Conservation (phyloP, 129 eudicot species). For the Tanacetum coccineum region DNA sequence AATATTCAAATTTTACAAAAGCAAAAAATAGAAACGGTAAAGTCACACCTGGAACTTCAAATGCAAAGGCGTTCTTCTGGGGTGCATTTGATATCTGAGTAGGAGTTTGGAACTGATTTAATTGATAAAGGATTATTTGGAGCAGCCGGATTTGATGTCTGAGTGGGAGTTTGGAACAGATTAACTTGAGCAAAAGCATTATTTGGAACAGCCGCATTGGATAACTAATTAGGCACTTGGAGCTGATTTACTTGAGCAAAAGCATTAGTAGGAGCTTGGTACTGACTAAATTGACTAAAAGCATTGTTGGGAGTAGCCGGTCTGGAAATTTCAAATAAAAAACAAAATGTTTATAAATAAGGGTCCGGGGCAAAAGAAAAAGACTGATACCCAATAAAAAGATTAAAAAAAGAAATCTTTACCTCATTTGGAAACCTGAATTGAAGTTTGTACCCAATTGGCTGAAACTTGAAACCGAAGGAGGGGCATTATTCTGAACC, state of each 20-base stretch:
- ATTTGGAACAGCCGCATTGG: slow-evolving; percentile 38
- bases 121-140: slow-evolving; percentile 50
- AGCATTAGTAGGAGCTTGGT: slow-evolving; percentile 37
- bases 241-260: slow-evolving; percentile 49
- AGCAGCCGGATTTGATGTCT: slow-evolving; percentile 27
- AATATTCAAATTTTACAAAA: not conserved
- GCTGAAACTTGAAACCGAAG: slow-evolving; percentile 68
- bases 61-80: slow-evolving; percentile 36
- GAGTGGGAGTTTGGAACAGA: slow-evolving; percentile 37
- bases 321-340: slow-evolving; percentile 35
- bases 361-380: not conserved
- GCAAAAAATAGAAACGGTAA: not conserved
- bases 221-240: slow-evolving; percentile 38
- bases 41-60: slow-evolving; percentile 43
- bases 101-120: slow-evolving; percentile 43
- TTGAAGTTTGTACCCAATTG: slow-evolving; percentile 51
- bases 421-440: slow-evolving; percentile 52
- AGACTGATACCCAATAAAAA: not conserved
- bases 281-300: slow-evolving; percentile 37
- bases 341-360: slow-evolving; percentile 1
- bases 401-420: not conserved
- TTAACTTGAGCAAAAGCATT: slow-evolving; percentile 47
- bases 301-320: slow-evolving; percentile 43
- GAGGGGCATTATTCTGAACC: slow-evolving; percentile 45
- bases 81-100: slow-evolving; percentile 32